Percentiles rank a stretch among this genome's conserved stretches.
Conservation (phyloP, 225 moss, liverwort and hornwort species). For the Straminergon stramineum region DNA sequence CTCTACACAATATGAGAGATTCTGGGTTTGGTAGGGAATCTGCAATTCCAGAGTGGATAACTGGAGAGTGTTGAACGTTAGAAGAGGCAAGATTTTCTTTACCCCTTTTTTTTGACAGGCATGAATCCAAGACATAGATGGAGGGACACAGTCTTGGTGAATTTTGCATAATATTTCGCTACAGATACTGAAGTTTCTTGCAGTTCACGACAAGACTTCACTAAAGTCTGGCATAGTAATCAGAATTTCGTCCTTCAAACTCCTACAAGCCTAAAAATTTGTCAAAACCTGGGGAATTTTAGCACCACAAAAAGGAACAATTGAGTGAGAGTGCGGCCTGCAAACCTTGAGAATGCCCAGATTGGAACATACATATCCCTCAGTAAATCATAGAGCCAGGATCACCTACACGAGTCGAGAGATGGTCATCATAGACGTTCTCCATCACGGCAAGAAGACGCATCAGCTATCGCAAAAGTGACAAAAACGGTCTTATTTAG, state of each 20-base stretch:
- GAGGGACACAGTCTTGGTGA: background rate
- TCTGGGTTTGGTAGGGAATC: background rate
- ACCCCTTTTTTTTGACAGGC: background rate
- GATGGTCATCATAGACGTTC: background rate
- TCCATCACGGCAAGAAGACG: background rate
- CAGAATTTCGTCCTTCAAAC: background rate
- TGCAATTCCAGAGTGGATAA: background rate
- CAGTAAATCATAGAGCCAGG: background rate
- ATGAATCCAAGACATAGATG: background rate
- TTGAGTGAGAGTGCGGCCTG: too few species aligned
- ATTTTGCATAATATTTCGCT: background rate
- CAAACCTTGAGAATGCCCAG: slow-evolving; percentile 56
- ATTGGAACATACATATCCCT: background rate
- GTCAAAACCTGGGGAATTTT: background rate
- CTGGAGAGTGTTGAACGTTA: background rate
- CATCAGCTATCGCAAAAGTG: background rate
- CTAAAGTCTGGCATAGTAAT: background rate
- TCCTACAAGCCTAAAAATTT: too few species aligned
- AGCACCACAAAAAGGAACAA: background rate
- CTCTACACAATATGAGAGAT: background rate
- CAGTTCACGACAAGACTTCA: background rate
- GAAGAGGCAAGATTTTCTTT: background rate
- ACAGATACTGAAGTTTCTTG: background rate
- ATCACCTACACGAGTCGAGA: background rate
- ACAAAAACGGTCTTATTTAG: background rate